A percentile compares a stretch with the other conserved stretches of the same genome.
phyloP scores from a whole-genome alignment of 2,329 filamentous ascomycete genomes.

The Trichoderma citrinoviride region DNA sequence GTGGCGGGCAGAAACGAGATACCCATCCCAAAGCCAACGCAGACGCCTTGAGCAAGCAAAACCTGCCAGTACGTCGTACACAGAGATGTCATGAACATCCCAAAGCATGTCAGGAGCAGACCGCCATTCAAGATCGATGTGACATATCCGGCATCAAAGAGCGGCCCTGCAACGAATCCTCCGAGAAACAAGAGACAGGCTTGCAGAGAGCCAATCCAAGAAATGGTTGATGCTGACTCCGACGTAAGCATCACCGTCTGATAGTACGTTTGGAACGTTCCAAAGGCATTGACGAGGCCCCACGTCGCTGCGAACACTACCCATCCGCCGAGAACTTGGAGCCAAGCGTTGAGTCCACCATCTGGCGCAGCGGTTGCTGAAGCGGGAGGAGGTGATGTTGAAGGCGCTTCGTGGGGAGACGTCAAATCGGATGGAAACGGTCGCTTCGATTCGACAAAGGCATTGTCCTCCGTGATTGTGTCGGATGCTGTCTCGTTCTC shows the following conservation, averaged over 20 bases:
- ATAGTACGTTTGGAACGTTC: conserved; percentile 57
- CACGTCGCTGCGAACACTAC: conserved; percentile 40
- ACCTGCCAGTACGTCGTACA: not conserved
- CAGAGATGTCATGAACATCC: not conserved
- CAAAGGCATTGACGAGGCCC: conserved; percentile 45
- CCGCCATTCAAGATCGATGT: conserved; percentile 34
- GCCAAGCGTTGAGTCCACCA: not conserved
- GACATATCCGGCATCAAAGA: conserved; percentile 49
- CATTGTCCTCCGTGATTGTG: not conserved
- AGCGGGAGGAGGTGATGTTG: not conserved
- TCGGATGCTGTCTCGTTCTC: not conserved
- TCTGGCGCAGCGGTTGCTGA: not conserved
- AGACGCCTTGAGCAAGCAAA: not conserved
- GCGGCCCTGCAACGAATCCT: conserved; percentile 39
- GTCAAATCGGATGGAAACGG: not conserved
- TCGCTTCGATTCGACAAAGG: not conserved
- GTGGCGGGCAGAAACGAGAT: conserved; percentile 32
- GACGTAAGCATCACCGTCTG: conserved; percentile 32
- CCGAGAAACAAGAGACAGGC: conserved; percentile 41
- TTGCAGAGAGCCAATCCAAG: conserved; percentile 48
- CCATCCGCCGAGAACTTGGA: not conserved
- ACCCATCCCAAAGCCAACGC: not conserved
- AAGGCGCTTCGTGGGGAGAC: not conserved
- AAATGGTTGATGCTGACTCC: conserved; percentile 32
- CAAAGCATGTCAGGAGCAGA: not conserved